phyloP scores from a whole-genome alignment of 148 eudicot genomes.

The Spergularia marina region DNA sequence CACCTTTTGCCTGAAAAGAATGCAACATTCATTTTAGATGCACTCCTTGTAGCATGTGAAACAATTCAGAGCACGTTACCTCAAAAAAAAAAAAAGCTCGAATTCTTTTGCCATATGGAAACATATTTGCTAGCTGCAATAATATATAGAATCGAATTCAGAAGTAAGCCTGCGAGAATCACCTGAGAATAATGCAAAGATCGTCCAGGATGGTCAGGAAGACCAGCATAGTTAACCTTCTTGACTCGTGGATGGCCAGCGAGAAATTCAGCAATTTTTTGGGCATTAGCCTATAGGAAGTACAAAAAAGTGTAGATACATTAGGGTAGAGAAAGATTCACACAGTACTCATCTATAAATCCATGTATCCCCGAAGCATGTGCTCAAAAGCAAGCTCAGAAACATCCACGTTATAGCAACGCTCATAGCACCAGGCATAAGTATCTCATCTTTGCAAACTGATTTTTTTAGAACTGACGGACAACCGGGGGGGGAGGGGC shows the following conservation, averaged over 20 bases:
- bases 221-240: conserved; percentile 92
- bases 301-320: background rate
- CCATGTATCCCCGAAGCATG: too few relatives aligned
- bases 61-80: too few relatives aligned
- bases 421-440: background rate
- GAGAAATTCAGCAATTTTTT: conserved; percentile 94
- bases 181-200: conserved; percentile 93
- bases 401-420: background rate
- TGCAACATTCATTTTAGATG: background rate
- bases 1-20: conserved; percentile 85
- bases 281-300: conserved; percentile 76
- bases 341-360: background rate
- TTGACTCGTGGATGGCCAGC: conserved; percentile 80
- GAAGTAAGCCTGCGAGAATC: background rate
- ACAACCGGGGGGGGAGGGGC: background rate
- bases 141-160: background rate
- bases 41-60: too few relatives aligned
- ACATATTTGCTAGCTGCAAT: background rate
- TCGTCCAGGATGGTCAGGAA: conserved; percentile 85
- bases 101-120: background rate
- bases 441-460: background rate
- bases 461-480: background rate
- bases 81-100: background rate
- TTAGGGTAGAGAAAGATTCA: background rate
- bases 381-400: too few relatives aligned